phyloP scores from a whole-genome alignment of 2,329 filamentous ascomycete genomes.

The Ceratocystis eucalypticola region DNA sequence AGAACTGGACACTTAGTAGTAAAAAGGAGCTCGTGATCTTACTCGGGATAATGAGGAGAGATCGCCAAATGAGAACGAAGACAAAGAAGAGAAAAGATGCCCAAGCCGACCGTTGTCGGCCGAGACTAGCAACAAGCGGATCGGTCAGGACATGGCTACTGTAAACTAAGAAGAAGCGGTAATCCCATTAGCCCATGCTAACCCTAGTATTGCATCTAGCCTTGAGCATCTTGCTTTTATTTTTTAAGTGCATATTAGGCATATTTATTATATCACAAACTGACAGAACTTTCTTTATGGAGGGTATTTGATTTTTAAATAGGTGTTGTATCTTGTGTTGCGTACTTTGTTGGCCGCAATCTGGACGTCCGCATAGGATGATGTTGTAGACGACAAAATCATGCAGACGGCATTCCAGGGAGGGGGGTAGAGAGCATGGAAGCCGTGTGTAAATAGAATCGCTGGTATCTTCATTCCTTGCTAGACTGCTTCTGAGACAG shows the following conservation, averaged over 20 bases:
- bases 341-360: not conserved
- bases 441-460: not conserved
- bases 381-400: not conserved
- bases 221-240: not conserved
- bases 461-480: not conserved
- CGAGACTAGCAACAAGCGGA: not conserved
- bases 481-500: not conserved
- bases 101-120: not conserved
- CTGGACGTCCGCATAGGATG: not conserved
- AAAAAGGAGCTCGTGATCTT: no score
- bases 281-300: no score
- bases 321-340: not conserved
- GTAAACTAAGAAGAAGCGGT: no score
- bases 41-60: no score
- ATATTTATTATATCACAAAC: no score
- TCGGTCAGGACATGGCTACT: not conserved
- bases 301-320: no score
- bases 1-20: no score
- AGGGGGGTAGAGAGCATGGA: not conserved
- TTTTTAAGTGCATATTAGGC: not conserved
- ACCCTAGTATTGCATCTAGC: no score
- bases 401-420: not conserved
- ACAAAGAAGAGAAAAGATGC: no score
- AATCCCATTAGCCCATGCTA: no score
- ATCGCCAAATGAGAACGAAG: no score